Evolutionary conservation across 371 early-diverging fungal species (phyloP).

Genomic region (Quaeritorhiza haematococci): DNA sequence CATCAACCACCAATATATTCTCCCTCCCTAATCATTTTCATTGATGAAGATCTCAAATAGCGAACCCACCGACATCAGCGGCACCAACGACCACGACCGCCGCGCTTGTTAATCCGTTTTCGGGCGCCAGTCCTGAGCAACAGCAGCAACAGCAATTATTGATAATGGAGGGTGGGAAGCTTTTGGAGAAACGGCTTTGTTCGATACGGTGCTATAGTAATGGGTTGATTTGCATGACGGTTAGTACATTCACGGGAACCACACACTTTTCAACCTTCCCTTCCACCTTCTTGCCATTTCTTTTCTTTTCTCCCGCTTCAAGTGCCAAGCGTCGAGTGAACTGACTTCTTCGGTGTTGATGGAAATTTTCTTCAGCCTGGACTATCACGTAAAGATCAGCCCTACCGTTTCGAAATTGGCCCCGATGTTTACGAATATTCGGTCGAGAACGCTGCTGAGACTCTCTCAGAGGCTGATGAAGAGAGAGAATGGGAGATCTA

Average conservation of each 20-base stretch:
- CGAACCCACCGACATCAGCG: too few relatives aligned
- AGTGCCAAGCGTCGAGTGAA: too few relatives aligned
- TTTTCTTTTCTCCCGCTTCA: too few relatives aligned
- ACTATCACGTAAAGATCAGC: not conserved
- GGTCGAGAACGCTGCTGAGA: slow-evolving; percentile 24
- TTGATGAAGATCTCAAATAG: too few relatives aligned
- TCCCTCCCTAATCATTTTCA: too few relatives aligned
- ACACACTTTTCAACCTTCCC: too few relatives aligned
- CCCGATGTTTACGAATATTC: slow-evolving; percentile 29
- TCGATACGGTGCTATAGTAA: slow-evolving; percentile 26
- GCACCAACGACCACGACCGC: too few relatives aligned
- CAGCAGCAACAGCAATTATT: slow-evolving; percentile 2
- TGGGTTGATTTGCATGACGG: slow-evolving; percentile 28
- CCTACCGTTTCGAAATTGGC: slow-evolving; percentile 26
- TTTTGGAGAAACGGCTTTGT: slow-evolving; percentile 26
- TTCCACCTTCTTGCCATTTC: too few relatives aligned
- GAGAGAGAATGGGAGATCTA: slow-evolving; percentile 32
- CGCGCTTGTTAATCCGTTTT: too few relatives aligned
- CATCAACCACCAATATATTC: too few relatives aligned
- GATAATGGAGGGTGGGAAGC: not conserved
- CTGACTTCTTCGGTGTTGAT: not conserved
- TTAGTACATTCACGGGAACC: slow-evolving; percentile 10
- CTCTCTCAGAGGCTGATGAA: slow-evolving; percentile 20
- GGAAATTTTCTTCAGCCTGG: slow-evolving; percentile 3
- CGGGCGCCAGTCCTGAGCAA: not conserved